Conservation (phyloP, 495 filamentous ascomycete genomes). For the Penicillium simplicissimum region DNA sequence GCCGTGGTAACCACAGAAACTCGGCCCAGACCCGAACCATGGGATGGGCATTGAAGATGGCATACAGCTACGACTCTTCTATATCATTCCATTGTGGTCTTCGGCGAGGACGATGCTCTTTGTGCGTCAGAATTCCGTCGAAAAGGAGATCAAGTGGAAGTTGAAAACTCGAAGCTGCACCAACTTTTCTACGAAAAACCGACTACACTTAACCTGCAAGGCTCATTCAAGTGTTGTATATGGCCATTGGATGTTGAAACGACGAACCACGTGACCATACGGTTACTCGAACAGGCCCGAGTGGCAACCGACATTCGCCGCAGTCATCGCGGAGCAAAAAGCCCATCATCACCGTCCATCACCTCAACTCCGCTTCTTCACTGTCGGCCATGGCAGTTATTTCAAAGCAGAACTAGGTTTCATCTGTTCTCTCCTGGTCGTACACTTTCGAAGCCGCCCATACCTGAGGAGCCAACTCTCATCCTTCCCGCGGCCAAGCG, state of each 20-base stretch:
- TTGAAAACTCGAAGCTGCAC: not conserved
- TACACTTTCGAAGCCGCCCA: not conserved
- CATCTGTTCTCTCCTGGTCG: constrained; percentile 6
- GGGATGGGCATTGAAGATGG: not conserved
- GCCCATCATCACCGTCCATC: constrained; percentile 22
- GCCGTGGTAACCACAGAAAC: constrained; percentile 3
- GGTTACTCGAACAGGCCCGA: constrained; percentile 22
- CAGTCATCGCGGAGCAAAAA: constrained; percentile 30
- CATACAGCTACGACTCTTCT: not conserved
- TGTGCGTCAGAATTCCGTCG: not conserved
- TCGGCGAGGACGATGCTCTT: not conserved
- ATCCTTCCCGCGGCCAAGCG: constrained; percentile 41
- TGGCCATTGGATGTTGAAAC: not conserved
- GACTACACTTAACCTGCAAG: not conserved
- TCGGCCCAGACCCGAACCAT: constrained; percentile 16
- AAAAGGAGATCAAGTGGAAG: not conserved
- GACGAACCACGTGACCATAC: constrained; percentile 29
- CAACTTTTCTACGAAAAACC: not conserved
- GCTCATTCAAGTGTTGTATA: not conserved
- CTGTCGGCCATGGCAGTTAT: constrained; percentile 33
- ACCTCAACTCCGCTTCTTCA: constrained; percentile 18
- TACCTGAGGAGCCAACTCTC: constrained; percentile 23
- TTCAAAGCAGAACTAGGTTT: constrained; percentile 18
- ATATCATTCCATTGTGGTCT: not conserved
- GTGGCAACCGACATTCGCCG: constrained; percentile 44